Percentiles rank a stretch among this genome's conserved stretches.
phyloP scores from a whole-genome alignment of 352 stramenopile genomes.

The Phytophthora chlamydospora region DNA sequence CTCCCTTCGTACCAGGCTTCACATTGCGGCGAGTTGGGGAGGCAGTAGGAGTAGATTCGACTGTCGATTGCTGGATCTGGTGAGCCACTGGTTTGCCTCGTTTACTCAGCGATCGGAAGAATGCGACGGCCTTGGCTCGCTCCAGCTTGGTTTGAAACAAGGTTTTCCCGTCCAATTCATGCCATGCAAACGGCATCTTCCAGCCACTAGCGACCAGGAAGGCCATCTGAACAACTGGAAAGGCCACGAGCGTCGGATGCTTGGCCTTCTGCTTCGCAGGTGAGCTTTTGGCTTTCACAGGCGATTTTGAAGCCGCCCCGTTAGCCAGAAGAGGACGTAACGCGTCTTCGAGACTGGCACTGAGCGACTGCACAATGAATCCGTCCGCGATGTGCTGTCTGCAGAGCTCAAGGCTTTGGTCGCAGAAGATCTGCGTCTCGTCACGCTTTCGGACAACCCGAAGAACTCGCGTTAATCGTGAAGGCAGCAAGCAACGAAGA shows the following conservation, averaged over 20 bases:
- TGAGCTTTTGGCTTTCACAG: slow-evolving; percentile 16
- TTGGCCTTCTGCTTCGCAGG: slow-evolving; percentile 27
- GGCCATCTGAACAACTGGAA: slow-evolving; percentile 52
- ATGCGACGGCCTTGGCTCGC: slow-evolving; percentile 52
- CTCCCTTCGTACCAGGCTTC: slow-evolving; percentile 19
- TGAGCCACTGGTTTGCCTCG: slow-evolving; percentile 19
- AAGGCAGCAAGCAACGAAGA: slow-evolving; percentile 27
- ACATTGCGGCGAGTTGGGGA: slow-evolving; percentile 25
- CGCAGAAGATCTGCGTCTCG: slow-evolving; percentile 42
- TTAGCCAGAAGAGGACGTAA: slow-evolving; percentile 26
- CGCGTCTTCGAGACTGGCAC: slow-evolving; percentile 22
- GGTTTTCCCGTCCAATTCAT: slow-evolving; percentile 40
- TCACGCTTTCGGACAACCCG: slow-evolving; percentile 23
- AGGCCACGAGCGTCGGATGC: slow-evolving; percentile 14
- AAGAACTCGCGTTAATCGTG: slow-evolving; percentile 24
- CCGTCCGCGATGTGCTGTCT: slow-evolving; percentile 49
- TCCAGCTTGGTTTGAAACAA: slow-evolving; percentile 54
- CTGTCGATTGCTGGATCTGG: slow-evolving; percentile 6
- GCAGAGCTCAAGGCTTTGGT: slow-evolving; percentile 45
- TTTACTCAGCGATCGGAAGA: slow-evolving; percentile 56
- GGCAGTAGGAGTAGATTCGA: background rate
- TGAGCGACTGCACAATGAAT: slow-evolving; percentile 43
- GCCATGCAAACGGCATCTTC: slow-evolving; percentile 44
- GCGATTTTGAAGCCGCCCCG: slow-evolving; percentile 9
- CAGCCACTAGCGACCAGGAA: slow-evolving; percentile 53